Base-by-base conservation (phyloP, 2,329 filamentous ascomycete species). In the Colletotrichum tamarilloi region DNA sequence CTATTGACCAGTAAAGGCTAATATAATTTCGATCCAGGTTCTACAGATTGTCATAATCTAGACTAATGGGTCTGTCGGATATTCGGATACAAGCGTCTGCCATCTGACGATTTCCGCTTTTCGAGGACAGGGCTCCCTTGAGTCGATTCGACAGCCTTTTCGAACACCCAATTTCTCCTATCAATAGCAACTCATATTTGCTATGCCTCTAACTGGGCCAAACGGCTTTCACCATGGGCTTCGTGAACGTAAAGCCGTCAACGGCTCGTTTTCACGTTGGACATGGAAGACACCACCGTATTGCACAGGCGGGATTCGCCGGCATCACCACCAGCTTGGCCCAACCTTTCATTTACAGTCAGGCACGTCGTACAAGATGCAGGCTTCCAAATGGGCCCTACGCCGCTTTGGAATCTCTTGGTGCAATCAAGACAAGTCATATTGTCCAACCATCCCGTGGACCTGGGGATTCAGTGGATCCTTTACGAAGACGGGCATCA, bases 391-490 rank as follows among this genome's bases (percentile, higher is more conserved):
- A 67, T 59, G 62, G 73, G 59, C 35, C 62, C 38, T 68, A 57
- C 62, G 19, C 69, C 64, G 28, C 49, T 42, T 74, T 66, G 46
- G 62, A 69, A 52, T 55, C 53, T 62, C 24, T 58, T 62, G 56
- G 69, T 69, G 52, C 55, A 66, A 66, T 71, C 56, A 65, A 65
- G 69, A 66, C 69, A 66, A 58, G 46, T 52, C 60, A 56, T 60
- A 42, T 49, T 68, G 72, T 72, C 46, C 58, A 56, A 74, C 72
- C 68, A 60, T 52, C 32, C 71, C 71, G 32, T 71, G 24, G 60
- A 38, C 53, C 67, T 69, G 57, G 70, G 58, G 67, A 71, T 67
- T 26, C 26, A 75, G 71, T 75, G 73, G 73, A 59, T 49, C 66
- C 53, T 75, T 74, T 75, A 75, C 73, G 73, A 74, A 35, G 38